Conservation (phyloP, 148 eudicot species). For the Euryodendron excelsum region DNA sequence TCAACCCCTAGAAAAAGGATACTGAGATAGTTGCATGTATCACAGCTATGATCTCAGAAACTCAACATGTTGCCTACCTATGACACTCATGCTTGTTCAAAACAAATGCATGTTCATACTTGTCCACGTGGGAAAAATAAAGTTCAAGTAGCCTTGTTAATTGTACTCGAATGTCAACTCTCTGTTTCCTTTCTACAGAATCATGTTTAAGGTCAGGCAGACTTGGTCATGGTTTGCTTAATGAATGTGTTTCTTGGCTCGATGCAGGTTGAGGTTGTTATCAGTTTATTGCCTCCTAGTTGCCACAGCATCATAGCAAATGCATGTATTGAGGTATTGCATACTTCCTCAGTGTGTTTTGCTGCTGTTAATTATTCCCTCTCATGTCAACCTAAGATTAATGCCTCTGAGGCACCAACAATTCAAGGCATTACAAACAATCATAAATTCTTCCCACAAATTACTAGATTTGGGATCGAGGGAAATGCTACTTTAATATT, state of each 20-base stretch:
- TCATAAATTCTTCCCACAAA: background rate
- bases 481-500: background rate
- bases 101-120: background rate
- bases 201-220: background rate
- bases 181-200: background rate
- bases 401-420: background rate
- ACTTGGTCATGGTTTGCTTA: background rate
- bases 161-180: background rate
- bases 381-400: no score
- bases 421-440: background rate
- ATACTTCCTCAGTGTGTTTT: background rate
- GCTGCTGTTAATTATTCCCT: background rate
- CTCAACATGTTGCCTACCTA: background rate
- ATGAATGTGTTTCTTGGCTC: conserved; percentile 10
- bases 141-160: background rate
- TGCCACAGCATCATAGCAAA: conserved; percentile 72
- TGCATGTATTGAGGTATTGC: conserved; percentile 77
- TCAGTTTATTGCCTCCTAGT: conserved; percentile 89
- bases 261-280: conserved; percentile 85
- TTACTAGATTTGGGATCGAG: background rate
- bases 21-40: background rate
- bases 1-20: conserved; percentile 7
- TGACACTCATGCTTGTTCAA: background rate
- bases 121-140: background rate
- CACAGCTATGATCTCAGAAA: background rate